Percentiles rank a stretch among this genome's conserved stretches.
Evolutionary conservation across 2,329 filamentous ascomycete genomes (phyloP).

Genomic region (Cordyceps farinosa): DNA sequence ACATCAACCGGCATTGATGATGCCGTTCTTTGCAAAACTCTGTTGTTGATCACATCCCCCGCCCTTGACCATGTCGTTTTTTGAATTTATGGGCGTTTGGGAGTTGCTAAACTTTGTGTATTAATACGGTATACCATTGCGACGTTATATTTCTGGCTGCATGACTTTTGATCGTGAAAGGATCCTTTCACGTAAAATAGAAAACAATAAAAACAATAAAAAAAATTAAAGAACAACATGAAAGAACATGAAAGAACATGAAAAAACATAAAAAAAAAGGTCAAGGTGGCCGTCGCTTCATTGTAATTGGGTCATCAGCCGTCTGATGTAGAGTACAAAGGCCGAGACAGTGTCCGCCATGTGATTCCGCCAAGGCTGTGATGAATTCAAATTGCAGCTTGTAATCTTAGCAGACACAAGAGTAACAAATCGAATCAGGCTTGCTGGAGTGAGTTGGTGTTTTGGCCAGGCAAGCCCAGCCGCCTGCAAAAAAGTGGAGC

Average conservation of each 20-base stretch:
- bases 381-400: no score
- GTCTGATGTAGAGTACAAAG: no score
- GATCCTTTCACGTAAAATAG: no score
- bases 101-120: background rate
- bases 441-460: no score
- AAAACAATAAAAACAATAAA: background rate
- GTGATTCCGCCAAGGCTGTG: no score
- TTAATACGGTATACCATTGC: background rate
- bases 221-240: background rate
- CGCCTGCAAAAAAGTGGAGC: background rate
- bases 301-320: no score
- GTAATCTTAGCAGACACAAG: no score
- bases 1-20: background rate
- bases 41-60: slow-evolving; percentile 35
- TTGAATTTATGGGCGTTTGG: background rate
- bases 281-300: no score
- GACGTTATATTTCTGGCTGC: background rate
- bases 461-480: no score
- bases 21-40: slow-evolving; percentile 28
- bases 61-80: background rate
- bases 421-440: no score
- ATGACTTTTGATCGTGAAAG: background rate
- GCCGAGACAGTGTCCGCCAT: no score
- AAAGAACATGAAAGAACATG: background rate
- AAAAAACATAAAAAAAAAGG: background rate